Evolutionary conservation across 2,329 filamentous ascomycete species (phyloP).

Genomic region (Stagonosporopsis tanaceti): DNA sequence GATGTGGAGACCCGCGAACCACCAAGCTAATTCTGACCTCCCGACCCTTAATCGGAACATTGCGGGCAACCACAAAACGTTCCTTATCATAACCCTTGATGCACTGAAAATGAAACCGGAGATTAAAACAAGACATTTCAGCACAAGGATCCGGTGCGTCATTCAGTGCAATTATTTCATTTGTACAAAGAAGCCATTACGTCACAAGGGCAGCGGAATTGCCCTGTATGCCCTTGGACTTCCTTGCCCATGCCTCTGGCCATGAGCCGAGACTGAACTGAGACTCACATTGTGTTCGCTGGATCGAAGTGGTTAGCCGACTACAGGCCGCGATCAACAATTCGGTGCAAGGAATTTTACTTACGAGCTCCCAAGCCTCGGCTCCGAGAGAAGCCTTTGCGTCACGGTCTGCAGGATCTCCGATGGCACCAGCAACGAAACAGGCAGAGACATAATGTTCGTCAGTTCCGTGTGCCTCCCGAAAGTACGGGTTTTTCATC

Average conservation of each 20-base stretch:
- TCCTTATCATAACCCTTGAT: too few species aligned
- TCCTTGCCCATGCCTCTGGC: not conserved
- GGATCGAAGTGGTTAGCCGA: not conserved
- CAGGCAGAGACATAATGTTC: not conserved
- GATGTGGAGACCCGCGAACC: not conserved
- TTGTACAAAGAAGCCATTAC: too few species aligned
- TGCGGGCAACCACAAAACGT: not conserved
- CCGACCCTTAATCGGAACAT: not conserved
- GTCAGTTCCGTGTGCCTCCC: not conserved
- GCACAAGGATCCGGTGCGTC: too few species aligned
- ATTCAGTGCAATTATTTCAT: too few species aligned
- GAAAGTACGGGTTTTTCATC: not conserved
- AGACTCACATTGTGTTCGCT: not conserved
- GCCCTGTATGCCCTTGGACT: too few species aligned
- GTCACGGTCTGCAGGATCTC: not conserved
- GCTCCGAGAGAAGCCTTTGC: not conserved
- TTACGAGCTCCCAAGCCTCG: not conserved
- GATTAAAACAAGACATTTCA: too few species aligned
- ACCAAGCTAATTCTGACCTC: not conserved
- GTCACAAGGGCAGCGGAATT: too few species aligned
- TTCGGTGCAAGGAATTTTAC: not conserved
- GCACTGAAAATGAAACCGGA: too few species aligned
- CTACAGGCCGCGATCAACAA: not conserved
- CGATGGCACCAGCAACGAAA: not conserved
- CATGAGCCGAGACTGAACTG: not conserved